Evolutionary conservation across 2,329 filamentous ascomycete genomes (phyloP).

Genomic region (Neofusicoccum sp.): DNA sequence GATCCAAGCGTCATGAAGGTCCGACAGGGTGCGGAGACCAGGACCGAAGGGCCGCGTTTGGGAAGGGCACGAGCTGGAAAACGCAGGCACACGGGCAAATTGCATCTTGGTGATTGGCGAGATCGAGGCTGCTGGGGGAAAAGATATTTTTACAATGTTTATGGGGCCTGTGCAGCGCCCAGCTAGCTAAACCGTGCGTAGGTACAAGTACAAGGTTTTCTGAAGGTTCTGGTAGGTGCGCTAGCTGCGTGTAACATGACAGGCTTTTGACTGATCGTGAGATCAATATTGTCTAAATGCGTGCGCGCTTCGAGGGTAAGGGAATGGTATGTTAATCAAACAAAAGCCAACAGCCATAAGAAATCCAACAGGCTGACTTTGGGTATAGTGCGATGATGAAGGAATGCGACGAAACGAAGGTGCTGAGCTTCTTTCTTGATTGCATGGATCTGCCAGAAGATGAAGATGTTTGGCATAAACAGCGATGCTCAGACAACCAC

Average conservation of each 20-base stretch:
- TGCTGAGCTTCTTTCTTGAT: constrained; percentile 8
- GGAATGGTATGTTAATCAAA: neutral
- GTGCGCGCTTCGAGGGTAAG: neutral
- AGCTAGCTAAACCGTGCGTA: constrained; percentile 13
- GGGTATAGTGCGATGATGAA: constrained; percentile 17
- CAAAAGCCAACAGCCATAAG: neutral
- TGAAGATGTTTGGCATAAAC: constrained; percentile 1
- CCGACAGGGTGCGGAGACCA: neutral
- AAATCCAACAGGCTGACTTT: constrained; percentile 6
- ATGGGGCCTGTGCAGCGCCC: neutral
- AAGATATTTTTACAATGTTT: constrained; percentile 10
- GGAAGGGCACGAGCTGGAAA: neutral
- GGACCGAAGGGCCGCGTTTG: neutral
- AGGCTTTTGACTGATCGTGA: constrained; percentile 1
- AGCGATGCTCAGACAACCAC: constrained; percentile 13
- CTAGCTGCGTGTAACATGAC: constrained; percentile 2
- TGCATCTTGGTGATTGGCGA: too few species aligned
- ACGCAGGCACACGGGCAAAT: too few species aligned
- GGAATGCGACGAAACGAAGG: constrained; percentile 18
- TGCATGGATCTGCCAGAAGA: constrained; percentile 3
- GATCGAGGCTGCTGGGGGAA: neutral
- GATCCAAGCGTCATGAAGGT: neutral
- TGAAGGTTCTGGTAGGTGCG: neutral
- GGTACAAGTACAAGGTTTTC: constrained; percentile 13
- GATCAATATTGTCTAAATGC: constrained; percentile 9